phyloP scores from a whole-genome alignment of 2,329 filamentous ascomycete species.

The Didymosphaeria variabile region DNA sequence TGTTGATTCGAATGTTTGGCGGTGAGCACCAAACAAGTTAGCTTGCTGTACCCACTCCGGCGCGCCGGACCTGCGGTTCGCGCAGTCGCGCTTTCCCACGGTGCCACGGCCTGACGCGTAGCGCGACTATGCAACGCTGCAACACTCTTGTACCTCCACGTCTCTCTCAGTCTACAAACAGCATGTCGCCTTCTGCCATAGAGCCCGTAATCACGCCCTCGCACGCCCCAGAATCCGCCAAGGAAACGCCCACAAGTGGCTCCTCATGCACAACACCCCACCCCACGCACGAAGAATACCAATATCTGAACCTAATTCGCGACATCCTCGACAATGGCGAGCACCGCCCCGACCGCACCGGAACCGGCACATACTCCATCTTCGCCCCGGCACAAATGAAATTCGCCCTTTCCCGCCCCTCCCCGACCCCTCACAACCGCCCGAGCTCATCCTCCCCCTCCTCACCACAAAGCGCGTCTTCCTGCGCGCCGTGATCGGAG shows the following conservation, averaged over 20 bases:
- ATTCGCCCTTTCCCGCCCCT: conserved; percentile 76
- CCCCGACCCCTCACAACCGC: conserved; percentile 51
- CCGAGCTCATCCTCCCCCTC: conserved; percentile 79
- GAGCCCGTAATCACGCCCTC: conserved; percentile 35
- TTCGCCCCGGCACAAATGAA: conserved; percentile 88
- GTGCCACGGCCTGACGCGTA: conserved; percentile 37
- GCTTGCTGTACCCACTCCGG: conserved; percentile 25
- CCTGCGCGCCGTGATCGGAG: conserved; percentile 84
- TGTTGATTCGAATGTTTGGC: conserved; percentile 37
- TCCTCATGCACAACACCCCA: conserved; percentile 19
- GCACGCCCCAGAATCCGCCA: conserved; percentile 27
- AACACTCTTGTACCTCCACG: not conserved
- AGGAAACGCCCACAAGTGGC: conserved; percentile 23
- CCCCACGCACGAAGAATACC: conserved; percentile 80
- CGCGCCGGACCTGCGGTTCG: conserved; percentile 24
- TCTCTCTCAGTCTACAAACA: not conserved
- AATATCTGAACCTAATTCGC: conserved; percentile 90
- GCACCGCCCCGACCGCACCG: conserved; percentile 88
- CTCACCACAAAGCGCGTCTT: conserved; percentile 98
- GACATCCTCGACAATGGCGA: conserved; percentile 86
- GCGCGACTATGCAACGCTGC: conserved; percentile 19
- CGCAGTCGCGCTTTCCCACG: conserved; percentile 47
- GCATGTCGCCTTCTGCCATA: conserved; percentile 40
- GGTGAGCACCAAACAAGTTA: conserved; percentile 31
- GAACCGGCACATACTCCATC: conserved; percentile 89